Evolutionary conservation across 2,329 filamentous ascomycete genomes (phyloP).

Genomic region (Penicillium sp.): DNA sequence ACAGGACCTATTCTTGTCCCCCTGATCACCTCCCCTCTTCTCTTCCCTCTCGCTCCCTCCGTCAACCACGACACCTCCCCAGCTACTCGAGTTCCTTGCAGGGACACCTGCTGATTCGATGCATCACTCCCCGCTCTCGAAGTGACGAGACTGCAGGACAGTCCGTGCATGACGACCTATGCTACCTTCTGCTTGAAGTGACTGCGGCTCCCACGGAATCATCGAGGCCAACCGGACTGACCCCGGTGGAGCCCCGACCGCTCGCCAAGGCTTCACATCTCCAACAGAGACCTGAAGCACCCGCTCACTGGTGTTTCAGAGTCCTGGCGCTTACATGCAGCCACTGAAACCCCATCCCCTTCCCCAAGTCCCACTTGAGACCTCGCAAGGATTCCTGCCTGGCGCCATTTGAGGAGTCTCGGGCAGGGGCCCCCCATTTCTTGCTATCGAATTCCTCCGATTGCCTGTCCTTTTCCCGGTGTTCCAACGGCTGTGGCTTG

Average conservation of each 20-base stretch:
- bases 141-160: too few species aligned
- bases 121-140: conserved; percentile 1
- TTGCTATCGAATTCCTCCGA: conserved; percentile 19
- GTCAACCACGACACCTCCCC: too few species aligned
- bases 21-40: too few species aligned
- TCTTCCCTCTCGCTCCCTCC: too few species aligned
- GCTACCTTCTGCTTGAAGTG: background rate
- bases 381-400: conserved; percentile 10
- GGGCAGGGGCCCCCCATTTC: conserved; percentile 7
- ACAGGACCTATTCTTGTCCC: background rate
- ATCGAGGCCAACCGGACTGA: too few species aligned
- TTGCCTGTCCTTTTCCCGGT: too few species aligned
- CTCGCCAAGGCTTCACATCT: too few species aligned
- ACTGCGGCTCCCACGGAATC: conserved; percentile 9
- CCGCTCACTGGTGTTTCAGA: conserved; percentile 35
- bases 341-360: conserved; percentile 19
- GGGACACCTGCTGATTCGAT: conserved; percentile 16
- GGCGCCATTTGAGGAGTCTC: conserved; percentile 3
- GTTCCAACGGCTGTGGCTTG: conserved; percentile 18
- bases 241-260: background rate
- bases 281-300: conserved; percentile 38
- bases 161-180: too few species aligned
- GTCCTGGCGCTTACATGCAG: conserved; percentile 31
- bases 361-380: conserved; percentile 1
- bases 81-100: too few species aligned